Evolutionary conservation across 495 filamentous ascomycete genomes (phyloP), one percentile per base, ranked within the genome.

Genomic region (Aspergillus olivimuriae): DNA sequence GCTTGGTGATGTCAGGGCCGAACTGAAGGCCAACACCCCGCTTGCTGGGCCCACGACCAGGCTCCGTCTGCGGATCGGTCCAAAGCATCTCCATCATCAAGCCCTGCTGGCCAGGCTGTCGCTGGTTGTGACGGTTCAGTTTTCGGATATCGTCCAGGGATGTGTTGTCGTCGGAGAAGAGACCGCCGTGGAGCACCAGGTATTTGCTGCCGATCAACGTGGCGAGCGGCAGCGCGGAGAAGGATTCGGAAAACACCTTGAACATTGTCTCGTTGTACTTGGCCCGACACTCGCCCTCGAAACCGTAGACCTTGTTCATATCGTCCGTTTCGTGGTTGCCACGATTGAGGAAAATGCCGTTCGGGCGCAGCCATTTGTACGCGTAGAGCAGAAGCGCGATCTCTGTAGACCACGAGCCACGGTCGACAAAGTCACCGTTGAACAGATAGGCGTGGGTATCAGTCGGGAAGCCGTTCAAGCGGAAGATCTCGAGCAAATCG

Each of bases 61-160:
- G 86, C 48, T 79, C 71, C 0, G 81, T 69, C 60, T 97, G 92
- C 10, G 92, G 92, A 58, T 99, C 92, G 1, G 92, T 97, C 92
- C 92, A 99, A 15, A 99, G 79, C 94, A 99, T 99, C 64, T 99
- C 92, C 92, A 99, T 97, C 92, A 99, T 99, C 53, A 99, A 69
- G 22, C 92, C 92, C 34, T 82, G 63, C 61, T 97, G 92, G 17
- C 94, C 94, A n/a, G 92, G 92, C 57, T 99, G 92, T 20, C 87
- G 77, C 69, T 97, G 94, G 62, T 77, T 81, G 66, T 96, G 90
- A 51, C 92, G 78, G 61, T 97, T 80, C 30, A 97, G 73, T 66
- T 91, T 94, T 38, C 94, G 76, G 54, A 99, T 87, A 55, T 98
- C 94, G 53, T 97, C 86, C 22, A 99, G 69, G 2, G 85, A 84